Evolutionary conservation across 2,329 filamentous ascomycete genomes (phyloP).

Genomic region (Cylindrodendrum hubeiense): DNA sequence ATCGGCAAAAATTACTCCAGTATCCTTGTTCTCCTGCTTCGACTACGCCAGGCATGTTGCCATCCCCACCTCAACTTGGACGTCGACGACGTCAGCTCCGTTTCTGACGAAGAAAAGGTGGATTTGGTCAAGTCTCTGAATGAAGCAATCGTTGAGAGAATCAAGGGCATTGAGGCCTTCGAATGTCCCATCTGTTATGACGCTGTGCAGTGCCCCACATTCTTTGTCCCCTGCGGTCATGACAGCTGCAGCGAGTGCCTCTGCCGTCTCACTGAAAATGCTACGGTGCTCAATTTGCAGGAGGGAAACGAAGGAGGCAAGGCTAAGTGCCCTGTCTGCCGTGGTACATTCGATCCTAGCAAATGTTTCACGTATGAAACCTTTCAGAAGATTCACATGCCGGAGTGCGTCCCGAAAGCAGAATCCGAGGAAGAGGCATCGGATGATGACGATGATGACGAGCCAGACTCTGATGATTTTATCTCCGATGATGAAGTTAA

Average conservation of each 20-base stretch:
- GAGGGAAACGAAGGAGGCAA: conserved; percentile 69
- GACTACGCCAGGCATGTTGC: conserved; percentile 80
- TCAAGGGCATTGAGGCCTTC: conserved; percentile 71
- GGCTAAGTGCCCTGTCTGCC: conserved; percentile 82
- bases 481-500: conserved; percentile 50
- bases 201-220: conserved; percentile 77
- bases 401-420: conserved; percentile 60
- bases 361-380: conserved; percentile 80
- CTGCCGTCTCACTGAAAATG: conserved; percentile 73
- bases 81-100: conserved; percentile 54
- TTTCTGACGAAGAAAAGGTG: conserved; percentile 63
- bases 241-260: conserved; percentile 84
- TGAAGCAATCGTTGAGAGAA: conserved; percentile 72
- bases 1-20: conserved; percentile 80
- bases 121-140: conserved; percentile 73
- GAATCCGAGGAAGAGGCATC: conserved; percentile 49
- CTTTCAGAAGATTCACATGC: conserved; percentile 81
- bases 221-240: conserved; percentile 88
- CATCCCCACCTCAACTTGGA: conserved; percentile 48
- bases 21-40: conserved; percentile 83
- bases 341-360: conserved; percentile 73
- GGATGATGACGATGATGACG: conserved; percentile 46
- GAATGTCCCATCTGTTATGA: conserved; percentile 90
- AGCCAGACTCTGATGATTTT: conserved; percentile 46
- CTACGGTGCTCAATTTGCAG: conserved; percentile 65